Conservation (phyloP, 768 basidiomycete genomes). For the Termitomyces sp. region DNA sequence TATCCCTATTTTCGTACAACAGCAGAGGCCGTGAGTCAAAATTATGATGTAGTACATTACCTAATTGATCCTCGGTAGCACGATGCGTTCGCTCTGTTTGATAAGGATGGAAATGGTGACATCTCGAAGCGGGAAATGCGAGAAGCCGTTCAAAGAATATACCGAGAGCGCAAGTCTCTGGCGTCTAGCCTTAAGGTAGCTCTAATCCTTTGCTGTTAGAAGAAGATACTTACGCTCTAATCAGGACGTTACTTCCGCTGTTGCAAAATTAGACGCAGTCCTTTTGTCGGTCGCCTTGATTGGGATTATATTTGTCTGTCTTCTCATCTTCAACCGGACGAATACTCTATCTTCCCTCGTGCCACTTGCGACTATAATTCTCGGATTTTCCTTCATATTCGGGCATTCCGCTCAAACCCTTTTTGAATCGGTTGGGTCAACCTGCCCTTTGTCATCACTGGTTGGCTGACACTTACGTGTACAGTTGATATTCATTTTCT, state of each 20-base stretch:
- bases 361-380: conserved; percentile 74
- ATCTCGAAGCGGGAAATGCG: conserved; percentile 78
- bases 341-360: conserved; percentile 71
- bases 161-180: conserved; percentile 71
- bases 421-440: conserved; percentile 63
- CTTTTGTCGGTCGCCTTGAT: conserved; percentile 56
- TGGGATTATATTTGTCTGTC: conserved; percentile 60
- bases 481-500: conserved; percentile 82
- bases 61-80: conserved; percentile 35
- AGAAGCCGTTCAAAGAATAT: conserved; percentile 77
- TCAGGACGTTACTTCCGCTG: conserved; percentile 68
- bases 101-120: conserved; percentile 83
- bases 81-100: conserved; percentile 67
- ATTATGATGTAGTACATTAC: conserved; percentile 2
- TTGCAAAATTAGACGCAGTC: conserved; percentile 77
- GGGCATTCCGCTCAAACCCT: conserved; percentile 77
- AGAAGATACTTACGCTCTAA: not conserved
- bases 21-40: conserved; percentile 59
- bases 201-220: not conserved
- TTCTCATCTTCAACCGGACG: conserved; percentile 70
- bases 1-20: conserved; percentile 71
- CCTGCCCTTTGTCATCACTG: not conserved
- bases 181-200: conserved; percentile 65
- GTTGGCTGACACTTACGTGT: not conserved
- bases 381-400: conserved; percentile 85